Percentiles rank a stretch among this genome's conserved stretches.
phyloP scores from a whole-genome alignment of 495 filamentous ascomycete species.

The Talaromyces borbonicus region DNA sequence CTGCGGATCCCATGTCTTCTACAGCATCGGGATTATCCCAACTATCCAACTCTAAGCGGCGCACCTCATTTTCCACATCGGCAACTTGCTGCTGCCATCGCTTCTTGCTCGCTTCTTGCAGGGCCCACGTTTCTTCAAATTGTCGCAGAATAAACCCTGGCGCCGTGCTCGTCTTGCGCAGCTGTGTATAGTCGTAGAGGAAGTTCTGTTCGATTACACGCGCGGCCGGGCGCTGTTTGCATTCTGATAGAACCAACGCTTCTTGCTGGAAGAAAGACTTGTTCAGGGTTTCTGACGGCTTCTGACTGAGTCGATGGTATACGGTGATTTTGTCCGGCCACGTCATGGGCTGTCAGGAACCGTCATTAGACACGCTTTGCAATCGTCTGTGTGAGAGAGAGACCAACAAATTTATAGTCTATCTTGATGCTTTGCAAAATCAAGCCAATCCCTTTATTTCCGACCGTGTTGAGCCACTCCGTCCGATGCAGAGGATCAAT shows the following conservation, averaged over 20 bases:
- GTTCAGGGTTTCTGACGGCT: conserved; percentile 28
- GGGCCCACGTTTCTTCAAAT: conserved; percentile 52
- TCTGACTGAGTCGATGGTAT: conserved; percentile 67
- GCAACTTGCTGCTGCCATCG: conserved; percentile 39
- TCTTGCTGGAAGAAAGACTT: conserved; percentile 47
- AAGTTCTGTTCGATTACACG: conserved; percentile 74
- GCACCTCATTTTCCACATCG: conserved; percentile 45
- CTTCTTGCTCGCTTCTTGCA: conserved; percentile 54
- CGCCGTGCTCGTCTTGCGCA: conserved; percentile 40
- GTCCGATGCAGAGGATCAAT: conserved; percentile 55
- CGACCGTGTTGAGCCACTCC: conserved; percentile 64
- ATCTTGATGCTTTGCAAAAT: conserved; percentile 74
- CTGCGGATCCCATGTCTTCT: conserved; percentile 56
- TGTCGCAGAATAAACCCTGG: conserved; percentile 56
- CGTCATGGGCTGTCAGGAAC: conserved; percentile 63
- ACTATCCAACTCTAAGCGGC: conserved; percentile 55
- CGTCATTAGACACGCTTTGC: background rate
- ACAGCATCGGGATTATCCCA: conserved; percentile 66
- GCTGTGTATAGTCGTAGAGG: conserved; percentile 68
- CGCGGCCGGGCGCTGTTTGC: conserved; percentile 67
- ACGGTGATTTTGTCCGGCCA: conserved; percentile 82
- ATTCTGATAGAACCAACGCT: conserved; percentile 67
- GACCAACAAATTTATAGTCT: conserved; percentile 84
- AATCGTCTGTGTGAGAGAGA: background rate
- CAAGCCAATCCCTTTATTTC: conserved; percentile 55